phyloP scores from a whole-genome alignment of 768 basidiomycete genomes.

The Saitozyma podzolica region DNA sequence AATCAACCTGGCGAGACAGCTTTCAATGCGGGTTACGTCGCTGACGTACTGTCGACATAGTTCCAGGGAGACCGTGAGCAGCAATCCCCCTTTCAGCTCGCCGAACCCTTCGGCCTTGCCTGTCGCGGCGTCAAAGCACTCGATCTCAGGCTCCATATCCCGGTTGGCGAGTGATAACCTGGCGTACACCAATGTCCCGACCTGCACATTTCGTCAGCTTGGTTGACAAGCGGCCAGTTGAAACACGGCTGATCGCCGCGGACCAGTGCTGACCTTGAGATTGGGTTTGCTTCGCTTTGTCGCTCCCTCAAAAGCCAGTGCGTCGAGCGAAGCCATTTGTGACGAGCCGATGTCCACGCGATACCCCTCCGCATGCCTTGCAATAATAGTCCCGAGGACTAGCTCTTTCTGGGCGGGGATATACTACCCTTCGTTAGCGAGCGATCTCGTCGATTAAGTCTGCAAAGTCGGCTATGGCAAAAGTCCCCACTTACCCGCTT shows the following conservation, averaged over 20 bases:
- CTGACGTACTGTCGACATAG: slow-evolving; percentile 76
- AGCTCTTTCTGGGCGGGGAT: slow-evolving; percentile 85
- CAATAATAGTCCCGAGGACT: slow-evolving; percentile 78
- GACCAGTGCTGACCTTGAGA: slow-evolving; percentile 65
- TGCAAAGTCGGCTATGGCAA: slow-evolving; percentile 2
- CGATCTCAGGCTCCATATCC: slow-evolving; percentile 97
- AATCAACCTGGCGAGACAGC: too few species aligned
- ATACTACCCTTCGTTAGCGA: slow-evolving; percentile 62
- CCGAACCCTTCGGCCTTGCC: slow-evolving; percentile 91
- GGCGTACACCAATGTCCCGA: slow-evolving; percentile 87
- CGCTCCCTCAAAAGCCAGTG: slow-evolving; percentile 91
- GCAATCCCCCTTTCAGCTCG: slow-evolving; percentile 84
- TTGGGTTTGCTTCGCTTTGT: slow-evolving; percentile 92
- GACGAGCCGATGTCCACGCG: slow-evolving; percentile 91
- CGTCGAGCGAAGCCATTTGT: slow-evolving; percentile 80
- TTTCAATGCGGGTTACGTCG: neutral
- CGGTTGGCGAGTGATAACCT: slow-evolving; percentile 90
- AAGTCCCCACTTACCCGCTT: slow-evolving; percentile 65
- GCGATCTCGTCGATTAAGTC: neutral
- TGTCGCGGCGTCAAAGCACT: slow-evolving; percentile 92
- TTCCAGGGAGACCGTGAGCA: slow-evolving; percentile 75
- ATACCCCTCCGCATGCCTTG: slow-evolving; percentile 81
- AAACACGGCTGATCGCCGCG: neutral
- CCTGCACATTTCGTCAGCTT: slow-evolving; percentile 56
- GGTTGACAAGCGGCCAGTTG: neutral